Evolutionary conservation across 768 basidiomycete genomes (phyloP).

Genomic region (Hypholoma fasciculare): DNA sequence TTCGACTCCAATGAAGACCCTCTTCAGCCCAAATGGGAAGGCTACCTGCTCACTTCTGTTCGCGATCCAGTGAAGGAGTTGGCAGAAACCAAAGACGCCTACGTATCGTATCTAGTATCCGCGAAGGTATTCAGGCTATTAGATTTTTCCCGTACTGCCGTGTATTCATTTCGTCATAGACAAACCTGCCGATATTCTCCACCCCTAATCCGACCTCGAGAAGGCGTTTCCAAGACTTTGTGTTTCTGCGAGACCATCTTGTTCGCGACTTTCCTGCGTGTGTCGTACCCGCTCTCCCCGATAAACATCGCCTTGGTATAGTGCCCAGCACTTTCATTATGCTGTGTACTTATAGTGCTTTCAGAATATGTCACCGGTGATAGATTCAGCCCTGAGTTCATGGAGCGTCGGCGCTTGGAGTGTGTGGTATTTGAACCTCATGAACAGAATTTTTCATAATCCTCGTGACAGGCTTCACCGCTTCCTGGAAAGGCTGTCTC

Average conservation of each 20-base stretch:
- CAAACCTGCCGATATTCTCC: slow-evolving; percentile 87
- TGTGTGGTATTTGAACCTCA: slow-evolving; percentile 27
- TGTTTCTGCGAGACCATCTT: slow-evolving; percentile 87
- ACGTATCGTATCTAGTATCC: slow-evolving; percentile 90
- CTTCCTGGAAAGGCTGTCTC: slow-evolving; percentile 86
- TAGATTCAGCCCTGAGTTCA: slow-evolving; percentile 95
- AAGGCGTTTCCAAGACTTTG: slow-evolving; percentile 95
- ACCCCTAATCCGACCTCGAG: slow-evolving; percentile 72
- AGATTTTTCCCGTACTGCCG: background rate
- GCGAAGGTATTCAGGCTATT: slow-evolving; percentile 63
- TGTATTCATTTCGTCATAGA: slow-evolving; percentile 47
- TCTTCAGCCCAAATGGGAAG: slow-evolving; percentile 89
- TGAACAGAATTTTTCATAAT: background rate
- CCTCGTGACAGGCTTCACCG: slow-evolving; percentile 72
- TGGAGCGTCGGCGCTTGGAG: slow-evolving; percentile 91
- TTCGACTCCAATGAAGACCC: slow-evolving; percentile 72
- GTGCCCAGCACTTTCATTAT: background rate
- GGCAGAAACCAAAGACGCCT: slow-evolving; percentile 95
- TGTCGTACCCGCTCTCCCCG: slow-evolving; percentile 95
- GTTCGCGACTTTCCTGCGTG: slow-evolving; percentile 94
- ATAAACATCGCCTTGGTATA: slow-evolving; percentile 92
- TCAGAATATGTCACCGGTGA: slow-evolving; percentile 97
- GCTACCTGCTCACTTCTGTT: slow-evolving; percentile 78
- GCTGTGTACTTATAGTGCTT: slow-evolving; percentile 4
- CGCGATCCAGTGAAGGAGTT: slow-evolving; percentile 95